phyloP scores from a whole-genome alignment of 192 early-diverging fungal genomes.

The Phlyctochytrium bullatum region DNA sequence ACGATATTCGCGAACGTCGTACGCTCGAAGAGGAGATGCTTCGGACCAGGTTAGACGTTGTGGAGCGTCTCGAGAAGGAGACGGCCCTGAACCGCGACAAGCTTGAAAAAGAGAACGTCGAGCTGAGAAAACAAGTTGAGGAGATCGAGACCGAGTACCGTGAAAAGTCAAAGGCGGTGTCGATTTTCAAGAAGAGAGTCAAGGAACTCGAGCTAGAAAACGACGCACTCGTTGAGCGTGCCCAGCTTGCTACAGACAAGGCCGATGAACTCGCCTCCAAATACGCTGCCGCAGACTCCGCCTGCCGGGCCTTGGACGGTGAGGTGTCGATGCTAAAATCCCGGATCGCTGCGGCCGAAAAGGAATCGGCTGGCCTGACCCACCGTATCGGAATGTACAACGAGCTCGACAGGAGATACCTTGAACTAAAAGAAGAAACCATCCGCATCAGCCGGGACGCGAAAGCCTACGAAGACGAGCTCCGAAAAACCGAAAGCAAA shows the following conservation, averaged over 20 bases:
- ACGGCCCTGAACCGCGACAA: slow-evolving; percentile 12
- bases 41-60: slow-evolving; percentile 24
- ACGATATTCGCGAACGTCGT: slow-evolving; percentile 21
- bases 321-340: slow-evolving; percentile 14
- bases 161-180: slow-evolving; percentile 24
- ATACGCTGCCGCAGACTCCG: slow-evolving; percentile 10
- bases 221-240: background rate
- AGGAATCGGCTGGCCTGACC: slow-evolving; percentile 19
- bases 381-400: slow-evolving; percentile 25
- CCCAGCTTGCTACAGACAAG: slow-evolving; percentile 5
- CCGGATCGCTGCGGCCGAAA: slow-evolving; percentile 23
- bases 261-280: background rate
- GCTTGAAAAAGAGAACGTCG: slow-evolving; percentile 30
- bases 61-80: slow-evolving; percentile 35
- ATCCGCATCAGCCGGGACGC: slow-evolving; percentile 23
- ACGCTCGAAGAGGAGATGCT: slow-evolving; percentile 26
- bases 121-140: slow-evolving; percentile 6
- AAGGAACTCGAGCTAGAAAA: slow-evolving; percentile 31
- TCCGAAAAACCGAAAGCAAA: slow-evolving; percentile 4
- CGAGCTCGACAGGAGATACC: slow-evolving; percentile 34
- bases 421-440: slow-evolving; percentile 22
- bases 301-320: slow-evolving; percentile 7
- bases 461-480: slow-evolving; percentile 14
- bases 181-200: slow-evolving; percentile 25
- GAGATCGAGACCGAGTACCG: slow-evolving; percentile 21